Evolutionary conservation across 257 asterid genomes (phyloP), one percentile per base, ranked within the genome.

Genomic region (Solanum clarkiae): DNA sequence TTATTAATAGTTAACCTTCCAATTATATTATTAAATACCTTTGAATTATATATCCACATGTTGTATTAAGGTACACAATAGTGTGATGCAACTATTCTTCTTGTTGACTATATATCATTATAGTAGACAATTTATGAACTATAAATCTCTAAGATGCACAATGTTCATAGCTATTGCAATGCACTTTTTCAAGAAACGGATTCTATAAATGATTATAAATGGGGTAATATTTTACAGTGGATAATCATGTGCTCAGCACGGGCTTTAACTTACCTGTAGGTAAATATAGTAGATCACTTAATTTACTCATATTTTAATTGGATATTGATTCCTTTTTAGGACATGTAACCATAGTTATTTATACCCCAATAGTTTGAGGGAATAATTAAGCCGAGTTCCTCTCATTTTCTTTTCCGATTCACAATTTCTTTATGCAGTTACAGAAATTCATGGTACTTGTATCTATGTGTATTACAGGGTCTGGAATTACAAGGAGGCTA

Each of bases 401-500:
- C 75, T 68, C 47, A 29, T 68, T 68, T 68, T 68, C 75, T 68
- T 7, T 32, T 68, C 75, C 13, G 2, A 22, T 68, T 15, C 72
- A 68, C 47, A 36, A 40, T 70, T 70, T 74, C 42, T 74, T 74
- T 74, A 42, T 74, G 81, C 59, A 47, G 81, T 45, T 47, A 59
- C 81, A 12, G 81, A 47, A 47, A 74, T 13, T 45, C 81, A 47
- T 74, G 81, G 8, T 47, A 7, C 59, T 47, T 55, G 69, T 80
- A 56, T 53, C 69, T 55, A 13, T 80, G 13, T 80, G 70, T 32
- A 29, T 55, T 80, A 24, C 80, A 72, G 87, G 89, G 88, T 85
- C 9, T 86, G 86, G 88, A 75, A 86, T 86, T 92, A 92, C 56
- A 92, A 92, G 87, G 95, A 91, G 84, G 94, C 93, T 56, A 89